A percentile compares a stretch with the other conserved stretches of the same genome.
These are phyloP conservation scores for Xylariaceae sp. DNA, from an alignment of 2,329 filamentous ascomycete genomes.

Conservation along the genomic window DNA sequence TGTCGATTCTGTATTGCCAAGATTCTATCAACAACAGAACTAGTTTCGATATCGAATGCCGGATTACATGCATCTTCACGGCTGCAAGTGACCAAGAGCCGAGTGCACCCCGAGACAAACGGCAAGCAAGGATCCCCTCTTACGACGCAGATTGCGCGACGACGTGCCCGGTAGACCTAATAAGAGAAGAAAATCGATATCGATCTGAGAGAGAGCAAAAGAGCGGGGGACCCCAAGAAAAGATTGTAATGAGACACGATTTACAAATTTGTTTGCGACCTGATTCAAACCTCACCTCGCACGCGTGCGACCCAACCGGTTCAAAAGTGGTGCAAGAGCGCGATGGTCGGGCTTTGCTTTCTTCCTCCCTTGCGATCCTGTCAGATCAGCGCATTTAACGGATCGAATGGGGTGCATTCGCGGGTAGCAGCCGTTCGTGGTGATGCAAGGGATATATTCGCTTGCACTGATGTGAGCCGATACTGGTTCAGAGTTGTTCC, in stretches of 20 bases:
- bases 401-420: constrained; percentile 7
- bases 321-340: constrained; percentile 6
- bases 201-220: not conserved
- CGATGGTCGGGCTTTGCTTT: constrained; percentile 18
- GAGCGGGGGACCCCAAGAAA: not conserved
- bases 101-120: constrained; percentile 12
- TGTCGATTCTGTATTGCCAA: not conserved
- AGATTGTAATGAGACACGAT: constrained; percentile 8
- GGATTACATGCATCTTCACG: not conserved
- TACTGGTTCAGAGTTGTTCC: not conserved
- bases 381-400: constrained; percentile 16
- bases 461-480: constrained; percentile 17
- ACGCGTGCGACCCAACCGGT: constrained; percentile 22
- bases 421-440: constrained; percentile 19
- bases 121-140: not conserved
- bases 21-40: not conserved
- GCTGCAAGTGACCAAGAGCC: constrained; percentile 2
- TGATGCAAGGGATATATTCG: constrained; percentile 17
- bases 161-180: not conserved
- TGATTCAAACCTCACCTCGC: constrained; percentile 17
- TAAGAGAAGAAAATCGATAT: not conserved
- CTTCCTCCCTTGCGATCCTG: constrained; percentile 16
- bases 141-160: constrained; percentile 5
- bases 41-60: not conserved
- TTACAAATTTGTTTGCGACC: constrained; percentile 9